Base-by-base conservation (phyloP, 345 rosid genomes). In the Rhizophora mangle region DNA sequence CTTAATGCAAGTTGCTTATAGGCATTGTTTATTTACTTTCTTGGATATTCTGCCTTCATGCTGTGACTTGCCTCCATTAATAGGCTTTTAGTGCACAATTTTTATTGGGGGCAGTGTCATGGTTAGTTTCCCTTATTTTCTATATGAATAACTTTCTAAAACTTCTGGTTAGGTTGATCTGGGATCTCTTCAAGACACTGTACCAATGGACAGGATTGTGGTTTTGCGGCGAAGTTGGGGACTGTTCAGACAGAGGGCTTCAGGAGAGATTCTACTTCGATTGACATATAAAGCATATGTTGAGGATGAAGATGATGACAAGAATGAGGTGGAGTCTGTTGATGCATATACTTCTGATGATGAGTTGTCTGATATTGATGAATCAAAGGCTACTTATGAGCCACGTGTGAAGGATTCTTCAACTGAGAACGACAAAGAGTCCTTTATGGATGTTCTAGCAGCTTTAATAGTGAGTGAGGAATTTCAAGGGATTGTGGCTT, bases 281-380 rank as follows among this genome's bases (percentile, higher is more conserved):
- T 89, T 95, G 59, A 95, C 98, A 56, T 95, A 92, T 78, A 95
- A 95, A 85, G 97, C 86, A 61, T 95, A 92, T 71, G 98, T 92
- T 70, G 98, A 95, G 83, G 99, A 95, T 67, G 99, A 92, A 84
- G 99, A 92, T 73, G 98, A 95, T 76, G 96, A 88, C 71, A 83
- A 76, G 59, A 55, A 78, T 55, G 75, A 67, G 58, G 83, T 78
- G 62, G 85, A 71, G 82, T 75, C 83, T 21, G 52, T 60, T 53
- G 82, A 82, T 61, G 72, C 80, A 21, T 87, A 87, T 76, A 78
- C 66, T 70, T 89, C 92, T 0, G 97, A 90, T 76, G 96, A 90
- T 75, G 99, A 95, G 70, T 70, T 80, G 71, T 87, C 86, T 64
- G 97, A 90, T 79, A 69, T 80, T 6, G 88, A 88, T 43, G 96